These are phyloP conservation scores for Leptomonas pyrrhocoris DNA, from an alignment of 208 protist genomes.

Conservation along the genomic window DNA sequence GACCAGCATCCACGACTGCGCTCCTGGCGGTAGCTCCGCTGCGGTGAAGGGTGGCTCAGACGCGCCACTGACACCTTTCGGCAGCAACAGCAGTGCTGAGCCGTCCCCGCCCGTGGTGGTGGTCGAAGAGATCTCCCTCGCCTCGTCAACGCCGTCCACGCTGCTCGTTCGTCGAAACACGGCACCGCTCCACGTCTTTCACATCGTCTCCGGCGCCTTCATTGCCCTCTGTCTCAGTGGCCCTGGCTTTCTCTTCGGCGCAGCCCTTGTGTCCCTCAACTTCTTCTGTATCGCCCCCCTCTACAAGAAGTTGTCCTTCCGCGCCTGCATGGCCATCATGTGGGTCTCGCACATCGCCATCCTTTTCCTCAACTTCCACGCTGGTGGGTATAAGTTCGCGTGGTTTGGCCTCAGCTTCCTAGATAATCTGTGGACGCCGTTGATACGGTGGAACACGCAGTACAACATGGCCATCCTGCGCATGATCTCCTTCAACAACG, in stretches of 20 bases:
- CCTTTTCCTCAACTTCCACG: slow-evolving; percentile 29
- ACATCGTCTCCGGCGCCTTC: slow-evolving; percentile 39
- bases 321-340: slow-evolving; percentile 55
- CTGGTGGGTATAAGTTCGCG: slow-evolving; percentile 40
- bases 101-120: neutral
- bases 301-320: slow-evolving; percentile 45
- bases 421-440: slow-evolving; percentile 20
- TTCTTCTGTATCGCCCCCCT: slow-evolving; percentile 23
- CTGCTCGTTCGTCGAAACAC: slow-evolving; percentile 10
- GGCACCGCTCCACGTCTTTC: slow-evolving; percentile 35
- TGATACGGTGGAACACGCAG: neutral
- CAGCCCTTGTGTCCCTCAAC: slow-evolving; percentile 46
- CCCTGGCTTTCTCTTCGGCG: slow-evolving; percentile 44
- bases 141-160: neutral
- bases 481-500: slow-evolving; percentile 83
- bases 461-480: slow-evolving; percentile 82
- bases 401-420: slow-evolving; percentile 52
- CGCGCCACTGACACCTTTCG: neutral
- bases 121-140: too few relatives aligned
- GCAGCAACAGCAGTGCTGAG: neutral
- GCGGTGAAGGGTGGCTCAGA: neutral
- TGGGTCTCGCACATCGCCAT: slow-evolving; percentile 46
- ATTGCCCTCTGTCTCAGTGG: slow-evolving; percentile 47
- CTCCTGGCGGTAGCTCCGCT: too few relatives aligned
- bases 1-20: too few relatives aligned